Conservation (phyloP, 345 rosid species). For the Gossypium turneri region DNA sequence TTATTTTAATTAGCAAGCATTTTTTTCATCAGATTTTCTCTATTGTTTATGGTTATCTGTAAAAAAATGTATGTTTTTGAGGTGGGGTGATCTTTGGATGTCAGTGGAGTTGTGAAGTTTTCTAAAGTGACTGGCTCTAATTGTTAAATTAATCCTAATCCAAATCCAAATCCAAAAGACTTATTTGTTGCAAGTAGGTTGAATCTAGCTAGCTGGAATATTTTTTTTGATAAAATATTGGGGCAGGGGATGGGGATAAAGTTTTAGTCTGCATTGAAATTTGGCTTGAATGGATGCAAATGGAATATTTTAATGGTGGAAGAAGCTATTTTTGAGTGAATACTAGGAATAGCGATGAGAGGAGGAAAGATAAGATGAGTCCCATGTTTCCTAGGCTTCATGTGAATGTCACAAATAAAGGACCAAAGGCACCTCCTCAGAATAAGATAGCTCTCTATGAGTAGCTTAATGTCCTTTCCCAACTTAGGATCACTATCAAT, state of each 20-base stretch:
- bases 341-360: constrained; percentile 6
- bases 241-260: background rate
- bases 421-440: constrained; percentile 65
- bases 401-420: constrained; percentile 56
- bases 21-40: too few species aligned
- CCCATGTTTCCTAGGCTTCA: constrained; percentile 72
- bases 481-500: constrained; percentile 1
- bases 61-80: too few species aligned
- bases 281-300: constrained; percentile 15
- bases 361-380: constrained; percentile 19
- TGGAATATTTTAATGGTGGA: background rate
- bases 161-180: too few species aligned
- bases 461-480: constrained; percentile 55
- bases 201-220: too few species aligned
- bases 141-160: too few species aligned
- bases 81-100: too few species aligned
- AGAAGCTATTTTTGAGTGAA: constrained; percentile 10
- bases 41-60: too few species aligned
- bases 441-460: constrained; percentile 77
- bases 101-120: too few species aligned
- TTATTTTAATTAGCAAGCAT: too few species aligned
- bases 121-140: too few species aligned
- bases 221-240: too few species aligned
- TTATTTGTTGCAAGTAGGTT: too few species aligned
- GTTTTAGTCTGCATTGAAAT: constrained; percentile 3